These are phyloP conservation scores for Trichoderma gamsii DNA, from an alignment of 495 filamentous ascomycete species.

Conservation along the genomic window DNA sequence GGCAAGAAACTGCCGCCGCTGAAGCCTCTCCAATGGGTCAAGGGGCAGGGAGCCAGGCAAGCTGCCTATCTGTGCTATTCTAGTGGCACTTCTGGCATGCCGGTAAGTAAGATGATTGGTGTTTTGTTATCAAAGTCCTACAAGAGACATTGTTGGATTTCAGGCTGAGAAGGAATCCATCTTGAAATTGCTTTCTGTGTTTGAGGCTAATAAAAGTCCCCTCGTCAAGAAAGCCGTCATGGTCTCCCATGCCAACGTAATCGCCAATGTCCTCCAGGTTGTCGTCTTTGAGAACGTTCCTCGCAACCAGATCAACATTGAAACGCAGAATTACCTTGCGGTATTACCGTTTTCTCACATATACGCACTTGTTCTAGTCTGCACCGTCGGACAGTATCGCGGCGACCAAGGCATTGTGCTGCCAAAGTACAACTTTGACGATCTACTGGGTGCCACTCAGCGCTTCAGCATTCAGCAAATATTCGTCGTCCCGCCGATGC, in stretches of 20 bases:
- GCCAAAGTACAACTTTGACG: slow-evolving; percentile 73
- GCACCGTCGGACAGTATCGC: slow-evolving; percentile 60
- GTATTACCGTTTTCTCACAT: slow-evolving; percentile 84
- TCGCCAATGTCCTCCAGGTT: slow-evolving; percentile 71
- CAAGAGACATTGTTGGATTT: too few relatives aligned
- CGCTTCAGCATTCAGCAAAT: slow-evolving; percentile 65
- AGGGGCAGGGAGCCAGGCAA: slow-evolving; percentile 62
- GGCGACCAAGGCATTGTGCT: slow-evolving; percentile 76
- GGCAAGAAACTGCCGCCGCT: slow-evolving; percentile 52
- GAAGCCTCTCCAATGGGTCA: slow-evolving; percentile 55
- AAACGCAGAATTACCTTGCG: slow-evolving; percentile 60
- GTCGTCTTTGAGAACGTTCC: slow-evolving; percentile 46
- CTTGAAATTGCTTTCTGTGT: too few relatives aligned
- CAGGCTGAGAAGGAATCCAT: too few relatives aligned
- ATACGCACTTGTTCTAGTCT: slow-evolving; percentile 74
- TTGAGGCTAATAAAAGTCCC: neutral
- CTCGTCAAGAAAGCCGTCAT: slow-evolving; percentile 79
- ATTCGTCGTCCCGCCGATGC: slow-evolving; percentile 78
- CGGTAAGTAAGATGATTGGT: slow-evolving; percentile 13
- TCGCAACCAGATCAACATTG: slow-evolving; percentile 32
- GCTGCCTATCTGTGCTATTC: slow-evolving; percentile 77
- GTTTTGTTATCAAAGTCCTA: neutral
- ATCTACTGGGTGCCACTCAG: slow-evolving; percentile 61
- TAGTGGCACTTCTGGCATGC: slow-evolving; percentile 59
- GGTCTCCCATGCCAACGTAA: slow-evolving; percentile 86